phyloP scores from a whole-genome alignment of 176 grass and related monocot genomes.

The Hsuehochloa calcarea region DNA sequence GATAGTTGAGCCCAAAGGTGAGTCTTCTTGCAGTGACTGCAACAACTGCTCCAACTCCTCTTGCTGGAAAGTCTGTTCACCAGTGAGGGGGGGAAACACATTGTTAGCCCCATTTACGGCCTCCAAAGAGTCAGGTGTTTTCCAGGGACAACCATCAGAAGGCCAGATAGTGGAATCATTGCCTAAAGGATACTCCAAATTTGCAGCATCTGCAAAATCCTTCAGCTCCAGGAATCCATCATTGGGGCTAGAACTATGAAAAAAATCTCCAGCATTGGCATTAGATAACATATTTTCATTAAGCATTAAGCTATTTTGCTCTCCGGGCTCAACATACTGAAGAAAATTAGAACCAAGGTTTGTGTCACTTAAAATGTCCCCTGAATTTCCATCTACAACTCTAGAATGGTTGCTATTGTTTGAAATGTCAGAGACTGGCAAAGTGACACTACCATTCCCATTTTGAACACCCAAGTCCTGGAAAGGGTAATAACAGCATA shows the following conservation, averaged over 20 bases:
- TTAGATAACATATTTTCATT: conserved; percentile 30
- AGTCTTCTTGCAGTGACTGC: conserved; percentile 43
- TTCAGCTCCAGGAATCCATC: conserved; percentile 78
- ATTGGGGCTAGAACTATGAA: conserved; percentile 38
- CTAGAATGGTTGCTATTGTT: conserved; percentile 41
- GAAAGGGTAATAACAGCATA: conserved; percentile 14
- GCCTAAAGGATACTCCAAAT: conserved; percentile 28
- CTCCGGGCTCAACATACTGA: conserved; percentile 39
- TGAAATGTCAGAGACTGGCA: conserved; percentile 38
- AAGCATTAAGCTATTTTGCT: conserved; percentile 21
- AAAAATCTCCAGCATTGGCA: conserved; percentile 23
- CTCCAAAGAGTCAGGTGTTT: conserved; percentile 12
- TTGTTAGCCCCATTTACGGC: conserved; percentile 32
- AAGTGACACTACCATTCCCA: conserved; percentile 29
- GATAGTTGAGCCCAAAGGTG: conserved; percentile 25
- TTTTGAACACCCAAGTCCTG: conserved; percentile 38
- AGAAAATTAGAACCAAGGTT: conserved; percentile 47
- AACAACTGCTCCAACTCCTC: conserved; percentile 44
- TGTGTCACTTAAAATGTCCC: conserved; percentile 57
- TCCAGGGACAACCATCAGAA: conserved; percentile 42
- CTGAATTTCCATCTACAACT: conserved; percentile 46
- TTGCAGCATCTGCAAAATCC: conserved; percentile 56
- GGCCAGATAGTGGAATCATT: conserved; percentile 47
- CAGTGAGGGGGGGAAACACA: conserved; percentile 35
- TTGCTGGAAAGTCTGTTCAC: conserved; percentile 37